Conservation (phyloP, 305 asterid species). For the Petunia hybrid region DNA sequence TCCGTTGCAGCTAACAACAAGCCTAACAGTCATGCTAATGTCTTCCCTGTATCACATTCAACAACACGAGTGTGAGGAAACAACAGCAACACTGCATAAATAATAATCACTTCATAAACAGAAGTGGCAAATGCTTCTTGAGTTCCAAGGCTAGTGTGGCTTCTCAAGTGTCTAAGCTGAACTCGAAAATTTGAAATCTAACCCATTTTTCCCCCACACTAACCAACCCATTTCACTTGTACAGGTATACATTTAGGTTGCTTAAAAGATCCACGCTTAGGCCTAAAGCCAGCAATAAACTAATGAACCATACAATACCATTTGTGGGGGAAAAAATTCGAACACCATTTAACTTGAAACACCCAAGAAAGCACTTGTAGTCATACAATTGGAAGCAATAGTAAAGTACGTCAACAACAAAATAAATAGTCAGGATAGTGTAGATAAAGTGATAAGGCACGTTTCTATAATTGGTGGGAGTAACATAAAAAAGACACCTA, state of each 20-base stretch:
- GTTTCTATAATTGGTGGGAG: neutral
- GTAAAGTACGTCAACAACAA: neutral
- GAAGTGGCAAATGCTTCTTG: conserved; percentile 3
- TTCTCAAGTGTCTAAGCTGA: conserved; percentile 21
- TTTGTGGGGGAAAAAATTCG: neutral
- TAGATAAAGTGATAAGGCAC: neutral
- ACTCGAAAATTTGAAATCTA: neutral
- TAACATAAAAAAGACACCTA: neutral
- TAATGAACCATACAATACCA: conserved; percentile 1
- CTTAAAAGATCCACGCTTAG: conserved; percentile 13
- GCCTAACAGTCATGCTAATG: conserved; percentile 94
- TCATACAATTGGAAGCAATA: neutral
- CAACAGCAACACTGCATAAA: conserved; percentile 23
- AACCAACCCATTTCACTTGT: conserved; percentile 7
- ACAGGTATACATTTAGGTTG: neutral
- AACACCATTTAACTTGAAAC: neutral
- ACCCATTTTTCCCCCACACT: neutral
- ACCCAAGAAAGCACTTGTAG: neutral
- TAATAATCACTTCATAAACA: conserved; percentile 18
- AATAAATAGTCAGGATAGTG: conserved; percentile 8
- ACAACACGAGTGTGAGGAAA: conserved; percentile 35
- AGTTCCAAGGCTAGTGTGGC: conserved; percentile 13
- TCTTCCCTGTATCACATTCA: conserved; percentile 78
- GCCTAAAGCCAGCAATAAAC: neutral
- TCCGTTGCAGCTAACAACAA: conserved; percentile 93